Percentiles rank a stretch among this genome's conserved stretches.
These are phyloP conservation scores for Gracilaria vermiculophylla DNA, from an alignment of 23 red algal species.

Conservation along the genomic window DNA sequence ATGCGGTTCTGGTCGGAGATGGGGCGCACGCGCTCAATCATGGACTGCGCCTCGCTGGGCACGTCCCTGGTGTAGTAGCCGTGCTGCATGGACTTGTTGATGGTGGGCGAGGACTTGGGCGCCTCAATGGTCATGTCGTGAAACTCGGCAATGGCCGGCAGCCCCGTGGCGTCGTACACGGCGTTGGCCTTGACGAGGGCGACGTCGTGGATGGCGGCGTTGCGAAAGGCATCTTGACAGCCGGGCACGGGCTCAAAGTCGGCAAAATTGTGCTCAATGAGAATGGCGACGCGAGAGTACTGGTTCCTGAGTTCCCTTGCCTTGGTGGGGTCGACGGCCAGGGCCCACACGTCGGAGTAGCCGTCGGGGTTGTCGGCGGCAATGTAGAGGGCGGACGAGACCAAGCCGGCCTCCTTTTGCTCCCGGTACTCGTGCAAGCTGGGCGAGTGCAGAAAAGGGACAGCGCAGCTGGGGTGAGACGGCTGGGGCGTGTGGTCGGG, in stretches of 20 bases:
- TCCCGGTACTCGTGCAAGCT: slow-evolving; percentile 15
- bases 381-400: neutral
- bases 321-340: slow-evolving; percentile 26
- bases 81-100: slow-evolving; percentile 64
- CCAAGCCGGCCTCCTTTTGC: slow-evolving; percentile 19
- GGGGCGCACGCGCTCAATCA: slow-evolving; percentile 73
- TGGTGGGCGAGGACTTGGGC: slow-evolving; percentile 13
- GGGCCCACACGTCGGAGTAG: slow-evolving; percentile 45
- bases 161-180: slow-evolving; percentile 64
- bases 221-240: slow-evolving; percentile 29
- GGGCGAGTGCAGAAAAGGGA: slow-evolving; percentile 12
- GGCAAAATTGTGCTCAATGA: slow-evolving; percentile 68
- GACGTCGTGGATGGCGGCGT: slow-evolving; percentile 42
- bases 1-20: slow-evolving; percentile 71
- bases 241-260: slow-evolving; percentile 50
- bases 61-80: slow-evolving; percentile 66
- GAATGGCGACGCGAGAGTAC: slow-evolving; percentile 64
- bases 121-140: slow-evolving; percentile 65
- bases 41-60: slow-evolving; percentile 43
- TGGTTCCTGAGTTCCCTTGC: slow-evolving; percentile 57
- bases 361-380: neutral
- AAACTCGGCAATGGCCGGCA: slow-evolving; percentile 64
- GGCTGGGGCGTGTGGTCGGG: neutral
- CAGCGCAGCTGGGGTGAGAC: neutral
- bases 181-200: slow-evolving; percentile 55